phyloP scores from a whole-genome alignment of 1,139 yeast genomes.

The Suhomyces anneliseae region DNA sequence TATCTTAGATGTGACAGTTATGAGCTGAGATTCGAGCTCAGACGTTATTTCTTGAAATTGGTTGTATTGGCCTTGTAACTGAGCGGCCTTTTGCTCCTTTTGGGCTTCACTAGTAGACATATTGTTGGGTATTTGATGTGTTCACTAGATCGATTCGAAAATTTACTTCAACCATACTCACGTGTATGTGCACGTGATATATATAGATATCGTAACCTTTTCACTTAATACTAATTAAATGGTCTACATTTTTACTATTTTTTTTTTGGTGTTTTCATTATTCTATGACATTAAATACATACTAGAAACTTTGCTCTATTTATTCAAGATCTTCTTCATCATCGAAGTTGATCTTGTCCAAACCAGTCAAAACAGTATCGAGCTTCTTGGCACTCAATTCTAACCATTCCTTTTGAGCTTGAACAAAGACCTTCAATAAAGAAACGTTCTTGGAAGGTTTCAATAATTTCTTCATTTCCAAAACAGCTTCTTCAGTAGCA shows the following conservation, averaged over 20 bases:
- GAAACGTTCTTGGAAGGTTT: conserved; percentile 65
- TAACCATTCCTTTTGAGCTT: conserved; percentile 68
- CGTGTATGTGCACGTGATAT: neutral
- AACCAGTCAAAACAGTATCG: conserved; percentile 28
- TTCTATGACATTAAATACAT: neutral
- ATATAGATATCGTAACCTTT: neutral
- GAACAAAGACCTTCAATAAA: conserved; percentile 60
- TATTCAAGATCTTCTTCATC: conserved; percentile 26
- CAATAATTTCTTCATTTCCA: conserved; percentile 69
- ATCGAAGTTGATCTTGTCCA: conserved; percentile 36
- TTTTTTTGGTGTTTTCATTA: neutral
- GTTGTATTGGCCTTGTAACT: conserved; percentile 61
- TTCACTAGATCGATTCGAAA: neutral
- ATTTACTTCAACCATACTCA: neutral
- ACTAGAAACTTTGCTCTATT: neutral
- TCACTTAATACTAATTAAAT: too few species aligned
- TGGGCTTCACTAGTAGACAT: conserved; percentile 14
- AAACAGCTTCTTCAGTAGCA: conserved; percentile 75
- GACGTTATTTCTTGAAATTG: conserved; percentile 60
- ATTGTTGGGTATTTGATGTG: neutral
- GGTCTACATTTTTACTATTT: too few species aligned
- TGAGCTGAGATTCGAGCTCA: conserved; percentile 55
- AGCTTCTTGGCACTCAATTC: conserved; percentile 45
- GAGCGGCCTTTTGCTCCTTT: conserved; percentile 46
- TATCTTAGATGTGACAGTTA: conserved; percentile 45